phyloP scores from a whole-genome alignment of 805 yeast species.

The Pichia phayaonensis region DNA sequence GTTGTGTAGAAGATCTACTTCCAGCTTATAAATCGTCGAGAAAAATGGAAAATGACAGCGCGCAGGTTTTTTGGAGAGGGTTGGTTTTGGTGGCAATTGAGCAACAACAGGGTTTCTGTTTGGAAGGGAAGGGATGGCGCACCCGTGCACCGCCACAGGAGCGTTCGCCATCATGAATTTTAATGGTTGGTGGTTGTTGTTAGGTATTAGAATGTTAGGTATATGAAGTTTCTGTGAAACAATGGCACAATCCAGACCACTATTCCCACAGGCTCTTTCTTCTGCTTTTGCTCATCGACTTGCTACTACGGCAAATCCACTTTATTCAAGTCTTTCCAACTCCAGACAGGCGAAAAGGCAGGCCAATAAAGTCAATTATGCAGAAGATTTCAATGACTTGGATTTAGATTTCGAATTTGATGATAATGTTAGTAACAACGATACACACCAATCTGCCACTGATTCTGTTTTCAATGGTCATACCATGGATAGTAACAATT shows the following conservation, averaged over 20 bases:
- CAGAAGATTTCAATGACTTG: slow-evolving; percentile 60
- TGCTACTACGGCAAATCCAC: slow-evolving; percentile 64
- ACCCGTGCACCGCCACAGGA: slow-evolving; percentile 4
- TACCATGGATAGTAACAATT: not conserved
- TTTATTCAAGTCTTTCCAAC: slow-evolving; percentile 66
- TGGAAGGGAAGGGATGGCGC: no score
- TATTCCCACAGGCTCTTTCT: slow-evolving; percentile 69
- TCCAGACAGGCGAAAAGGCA: slow-evolving; percentile 70
- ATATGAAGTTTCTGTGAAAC: not conserved
- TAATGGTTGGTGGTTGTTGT: not conserved
- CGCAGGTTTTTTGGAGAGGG: not conserved
- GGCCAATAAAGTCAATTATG: slow-evolving; percentile 68
- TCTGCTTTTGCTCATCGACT: slow-evolving; percentile 70
- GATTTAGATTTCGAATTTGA: slow-evolving; percentile 45
- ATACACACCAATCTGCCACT: not conserved
- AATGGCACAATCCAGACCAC: slow-evolving; percentile 16
- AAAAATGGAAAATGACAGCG: not conserved
- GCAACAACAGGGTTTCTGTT: not conserved
- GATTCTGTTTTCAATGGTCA: not conserved
- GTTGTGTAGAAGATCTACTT: not conserved
- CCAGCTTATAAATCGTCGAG: not conserved
- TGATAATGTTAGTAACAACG: not conserved
- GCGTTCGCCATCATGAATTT: not conserved
- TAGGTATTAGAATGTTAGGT: not conserved
- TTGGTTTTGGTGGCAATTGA: no score